Evolutionary conservation across 2,329 filamentous ascomycete genomes (phyloP), one percentile per base, ranked within the genome.

Genomic region (Stemphylium lycopersici): DNA sequence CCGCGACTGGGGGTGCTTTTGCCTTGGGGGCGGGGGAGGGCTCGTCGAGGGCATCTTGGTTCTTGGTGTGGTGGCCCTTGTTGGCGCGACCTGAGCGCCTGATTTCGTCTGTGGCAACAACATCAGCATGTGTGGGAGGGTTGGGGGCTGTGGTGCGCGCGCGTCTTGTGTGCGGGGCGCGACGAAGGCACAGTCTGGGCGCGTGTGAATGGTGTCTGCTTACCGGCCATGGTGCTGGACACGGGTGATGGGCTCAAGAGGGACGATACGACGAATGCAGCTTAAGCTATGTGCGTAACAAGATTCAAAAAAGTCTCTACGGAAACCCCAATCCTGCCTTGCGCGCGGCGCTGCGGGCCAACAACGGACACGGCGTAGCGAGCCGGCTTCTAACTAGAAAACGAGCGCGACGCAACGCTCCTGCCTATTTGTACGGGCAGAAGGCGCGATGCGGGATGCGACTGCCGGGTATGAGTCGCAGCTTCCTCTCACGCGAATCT

Each of bases 21-120:
- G 76, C 64, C 69, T 82, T 83, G 53, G 76, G 80, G 62, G 81
- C 78, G 48, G 79, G 59, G 29, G 58, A 55, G 44, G 68, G 62
- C 55, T 73, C 69, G 59, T 76, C 69, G 63, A 74, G 62, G 52
- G 65, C 58, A 71, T 96, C 92, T 66, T 91, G 88, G 62, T 90
- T 89, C 77, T 96, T 96, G 22, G 87, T 89, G 77, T 98, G 92
- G 69, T 97, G 93, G 73, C 95, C 95, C 74, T 99, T 99, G 61
- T 95, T 99, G 68, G 93, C 92, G 70, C 95, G 90, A 62, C 95
- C 93, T 38, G 95, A 99, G 73, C 95, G 90, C 75, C 95, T 89
- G 55, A 92, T 90, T 84, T 97, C 93, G 63, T 89, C 87, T 89
- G 75, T 62, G 62, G 55, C 36, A 42, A 31, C 18, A 37, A 13